Evolutionary conservation across 2,329 filamentous ascomycete genomes (phyloP), one percentile per base, ranked within the genome.

Genomic region (Beauveria sp.): DNA sequence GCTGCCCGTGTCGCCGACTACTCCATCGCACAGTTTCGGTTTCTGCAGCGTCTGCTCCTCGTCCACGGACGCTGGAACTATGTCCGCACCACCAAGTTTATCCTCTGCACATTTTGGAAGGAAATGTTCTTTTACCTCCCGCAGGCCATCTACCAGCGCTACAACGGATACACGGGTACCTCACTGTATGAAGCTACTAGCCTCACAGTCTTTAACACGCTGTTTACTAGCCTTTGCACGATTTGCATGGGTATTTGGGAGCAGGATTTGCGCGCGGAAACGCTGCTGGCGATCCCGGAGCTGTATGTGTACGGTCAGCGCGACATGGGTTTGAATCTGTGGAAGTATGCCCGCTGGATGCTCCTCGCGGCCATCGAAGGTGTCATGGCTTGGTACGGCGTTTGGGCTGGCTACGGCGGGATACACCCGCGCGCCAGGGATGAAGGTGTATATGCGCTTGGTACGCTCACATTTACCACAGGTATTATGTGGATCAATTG

Each of bases 41-140:
- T 96, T 75, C 74, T 97, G n/a, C 84, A 92, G 64, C 89, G 91
- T 59, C 77, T 96, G 8, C 79, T 96, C 5, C 81, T 96, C 3
- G 91, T 96, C 1, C 91, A 96, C 69, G 91, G 91, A 0, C 82
- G 91, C 10, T 96, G 91, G 91, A 96, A 96, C 73, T 96, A 97
- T 66, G 82, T 93, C 30, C 84, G 91, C 18, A 92, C 90, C 0
- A 90, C 89, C 75, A 93, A 93, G 70, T 97, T 96, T 71, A 91
- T 92, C 2, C 81, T 96, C 4, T 87, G 87, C 59, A 97, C 92
- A 0, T 96, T 96, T 72, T 97, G 92, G 92, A 97, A 97, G 70
- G 84, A 87, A 69, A 80, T 85, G 76, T 79, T 93, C 63, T 96
- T 96, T 74, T 96, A 94, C 70, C 79, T 96, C 3, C 89, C 90